Base-by-base conservation (phyloP, 495 filamentous ascomycete species). In the Penicillium parvum region DNA sequence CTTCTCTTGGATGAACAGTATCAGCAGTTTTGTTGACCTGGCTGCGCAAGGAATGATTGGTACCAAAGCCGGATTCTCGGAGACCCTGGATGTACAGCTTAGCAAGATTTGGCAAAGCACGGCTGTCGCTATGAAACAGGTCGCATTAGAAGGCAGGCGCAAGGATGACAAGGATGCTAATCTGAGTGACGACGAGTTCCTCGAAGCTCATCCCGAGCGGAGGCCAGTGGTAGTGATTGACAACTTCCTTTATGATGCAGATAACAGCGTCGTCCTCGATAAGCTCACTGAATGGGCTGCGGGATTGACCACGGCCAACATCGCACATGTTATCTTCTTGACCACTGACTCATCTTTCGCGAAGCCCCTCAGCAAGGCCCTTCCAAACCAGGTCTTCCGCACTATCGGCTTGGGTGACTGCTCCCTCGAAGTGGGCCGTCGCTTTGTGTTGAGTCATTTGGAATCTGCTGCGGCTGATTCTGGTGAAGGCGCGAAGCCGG, bases 251-350 rank as follows among this genome's bases (percentile, higher is more conserved):
- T 86, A 85, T 58, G 78, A 75, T 51, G 71, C 85, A 19, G 84
- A 88, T 16, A 75, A 76, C 46, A 73, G 74, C 30, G 66, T 95
- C 15, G 79, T 97, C 7, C 90, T 95, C 53, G 88, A 95, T 53
- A 94, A 89, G 60, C 77, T 97, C 28, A 79, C 89, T 5, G 87
- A 96, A 55, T 97, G 90, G 87, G 89, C 91, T 2, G 88, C 94
- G 3, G 73, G 79, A 0, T 69, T 97, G n/a, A 88, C 89, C 0
- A 83, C 85, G 3, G 76, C 79, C n/a, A 96, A 96, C 49, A 77
- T 95, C 30, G 94, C 92, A 2, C 92, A 97, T 61, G 91, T 98
- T 47, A 84, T 98, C 33, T 96, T 97, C 71, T 74, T 98, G n/a
- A 95, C 91, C 0, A 87, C 86, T 49, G 94, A 98, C 48, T 77